These are phyloP conservation scores for Vitis cinerea DNA, from an alignment of 164 flowering plant genomes.

Conservation along the genomic window DNA sequence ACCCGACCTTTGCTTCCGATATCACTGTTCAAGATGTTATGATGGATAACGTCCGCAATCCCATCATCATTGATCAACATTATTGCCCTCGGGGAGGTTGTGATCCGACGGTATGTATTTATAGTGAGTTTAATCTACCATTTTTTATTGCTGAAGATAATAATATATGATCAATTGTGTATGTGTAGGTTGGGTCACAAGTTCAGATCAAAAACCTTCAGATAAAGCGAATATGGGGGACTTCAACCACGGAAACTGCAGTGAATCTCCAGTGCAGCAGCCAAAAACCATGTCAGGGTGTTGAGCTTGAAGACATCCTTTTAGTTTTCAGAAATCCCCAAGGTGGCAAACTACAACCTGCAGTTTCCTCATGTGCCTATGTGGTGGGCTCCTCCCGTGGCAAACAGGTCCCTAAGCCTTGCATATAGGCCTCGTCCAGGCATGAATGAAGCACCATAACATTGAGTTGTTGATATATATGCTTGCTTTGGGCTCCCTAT, in stretches of 20 bases:
- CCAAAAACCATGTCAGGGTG: conserved; percentile 15
- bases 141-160: too few relatives aligned
- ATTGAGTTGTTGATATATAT: too few relatives aligned
- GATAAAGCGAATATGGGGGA: conserved; percentile 16
- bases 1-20: background rate
- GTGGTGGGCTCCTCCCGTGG: conserved; percentile 14
- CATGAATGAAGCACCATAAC: too few relatives aligned
- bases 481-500: too few relatives aligned
- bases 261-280: conserved; percentile 21
- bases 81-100: conserved; percentile 26
- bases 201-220: conserved; percentile 16
- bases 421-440: background rate
- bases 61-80: conserved; percentile 29
- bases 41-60: conserved; percentile 22
- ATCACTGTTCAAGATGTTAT: conserved; percentile 14
- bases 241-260: conserved; percentile 20
- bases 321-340: background rate
- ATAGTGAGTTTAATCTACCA: too few relatives aligned
- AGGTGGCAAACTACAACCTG: background rate
- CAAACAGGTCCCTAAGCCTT: conserved; percentile 10
- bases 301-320: conserved; percentile 18
- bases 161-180: too few relatives aligned
- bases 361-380: conserved; percentile 9
- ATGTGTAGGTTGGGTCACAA: conserved; percentile 12
- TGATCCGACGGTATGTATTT: conserved; percentile 4